Percentiles rank a stretch among this genome's conserved stretches.
phyloP scores from a whole-genome alignment of 805 yeast genomes.

The Millerago galiae region DNA sequence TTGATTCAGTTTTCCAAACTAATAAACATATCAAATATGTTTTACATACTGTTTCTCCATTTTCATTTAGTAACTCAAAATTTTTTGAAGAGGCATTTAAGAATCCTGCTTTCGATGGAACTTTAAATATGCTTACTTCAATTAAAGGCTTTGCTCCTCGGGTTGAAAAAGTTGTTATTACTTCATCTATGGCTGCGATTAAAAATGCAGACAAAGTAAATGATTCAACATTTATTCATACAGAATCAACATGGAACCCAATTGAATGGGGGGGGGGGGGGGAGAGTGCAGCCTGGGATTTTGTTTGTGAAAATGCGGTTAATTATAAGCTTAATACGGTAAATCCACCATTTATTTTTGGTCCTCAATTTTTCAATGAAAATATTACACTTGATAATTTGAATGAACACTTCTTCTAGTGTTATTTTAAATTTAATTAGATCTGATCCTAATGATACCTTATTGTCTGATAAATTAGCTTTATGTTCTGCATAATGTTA shows the following conservation, averaged over 20 bases:
- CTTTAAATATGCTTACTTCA: slow-evolving; percentile 41
- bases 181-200: slow-evolving; percentile 44
- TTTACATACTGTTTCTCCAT: slow-evolving; percentile 57
- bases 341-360: slow-evolving; percentile 48
- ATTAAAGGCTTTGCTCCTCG: slow-evolving; percentile 31
- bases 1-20: slow-evolving; percentile 35
- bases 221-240: slow-evolving; percentile 27
- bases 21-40: slow-evolving; percentile 44
- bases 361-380: slow-evolving; percentile 47
- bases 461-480: not conserved
- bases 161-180: slow-evolving; percentile 41
- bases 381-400: slow-evolving; percentile 27
- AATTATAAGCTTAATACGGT: slow-evolving; percentile 36
- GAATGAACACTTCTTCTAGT: slow-evolving; percentile 35
- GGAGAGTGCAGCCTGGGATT: slow-evolving; percentile 54
- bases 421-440: slow-evolving; percentile 25
- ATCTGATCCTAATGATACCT: slow-evolving; percentile 19
- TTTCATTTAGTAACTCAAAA: slow-evolving; percentile 33
- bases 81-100: slow-evolving; percentile 38
- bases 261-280: slow-evolving; percentile 41
- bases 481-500: too few relatives aligned
- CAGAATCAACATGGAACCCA: slow-evolving; percentile 44
- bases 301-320: slow-evolving; percentile 25
- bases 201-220: slow-evolving; percentile 25
- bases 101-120: slow-evolving; percentile 49